Percentiles rank a stretch among this genome's conserved stretches.
Evolutionary conservation across 2,329 filamentous ascomycete species (phyloP).

Genomic region (Xylariaceae sp.): DNA sequence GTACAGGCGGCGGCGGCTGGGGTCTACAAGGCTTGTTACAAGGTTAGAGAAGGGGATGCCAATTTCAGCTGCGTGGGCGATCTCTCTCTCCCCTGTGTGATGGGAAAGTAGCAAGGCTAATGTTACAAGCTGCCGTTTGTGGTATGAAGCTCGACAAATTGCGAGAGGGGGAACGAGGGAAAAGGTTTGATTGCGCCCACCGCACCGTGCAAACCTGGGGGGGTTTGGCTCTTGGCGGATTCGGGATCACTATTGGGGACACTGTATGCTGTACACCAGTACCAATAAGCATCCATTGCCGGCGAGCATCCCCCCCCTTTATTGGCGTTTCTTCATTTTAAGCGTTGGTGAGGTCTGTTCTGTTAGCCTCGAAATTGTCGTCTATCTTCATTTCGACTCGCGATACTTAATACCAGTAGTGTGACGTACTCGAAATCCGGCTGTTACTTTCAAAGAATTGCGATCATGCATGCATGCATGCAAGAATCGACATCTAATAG

Average conservation of each 20-base stretch:
- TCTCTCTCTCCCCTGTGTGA: conserved; percentile 15
- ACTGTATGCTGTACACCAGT: too few species aligned
- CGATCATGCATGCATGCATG: too few species aligned
- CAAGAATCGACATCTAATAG: too few species aligned
- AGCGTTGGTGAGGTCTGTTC: conserved; percentile 6
- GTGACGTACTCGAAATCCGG: conserved; percentile 8
- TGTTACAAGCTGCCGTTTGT: conserved; percentile 25
- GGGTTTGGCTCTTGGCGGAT: conserved; percentile 18
- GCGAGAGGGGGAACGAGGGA: too few species aligned
- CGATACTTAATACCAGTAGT: too few species aligned
- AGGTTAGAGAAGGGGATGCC: conserved; percentile 16
- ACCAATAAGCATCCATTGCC: too few species aligned
- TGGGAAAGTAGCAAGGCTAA: conserved; percentile 17
- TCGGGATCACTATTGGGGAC: too few species aligned
- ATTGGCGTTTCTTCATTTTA: conserved; percentile 3
- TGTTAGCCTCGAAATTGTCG: conserved; percentile 13
- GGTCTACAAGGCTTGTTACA: background rate
- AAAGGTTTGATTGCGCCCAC: conserved; percentile 18
- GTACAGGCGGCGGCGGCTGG: too few species aligned
- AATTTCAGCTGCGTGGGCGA: conserved; percentile 16
- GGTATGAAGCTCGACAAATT: conserved; percentile 10
- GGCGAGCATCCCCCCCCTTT: too few species aligned
- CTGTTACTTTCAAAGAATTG: too few species aligned
- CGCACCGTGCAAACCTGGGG: too few species aligned
- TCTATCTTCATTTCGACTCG: conserved; percentile 22